A percentile compares a stretch with the other conserved stretches of the same genome.
These are phyloP conservation scores for Auriscalpium orientale DNA, from an alignment of 768 basidiomycete genomes.

Conservation along the genomic window DNA sequence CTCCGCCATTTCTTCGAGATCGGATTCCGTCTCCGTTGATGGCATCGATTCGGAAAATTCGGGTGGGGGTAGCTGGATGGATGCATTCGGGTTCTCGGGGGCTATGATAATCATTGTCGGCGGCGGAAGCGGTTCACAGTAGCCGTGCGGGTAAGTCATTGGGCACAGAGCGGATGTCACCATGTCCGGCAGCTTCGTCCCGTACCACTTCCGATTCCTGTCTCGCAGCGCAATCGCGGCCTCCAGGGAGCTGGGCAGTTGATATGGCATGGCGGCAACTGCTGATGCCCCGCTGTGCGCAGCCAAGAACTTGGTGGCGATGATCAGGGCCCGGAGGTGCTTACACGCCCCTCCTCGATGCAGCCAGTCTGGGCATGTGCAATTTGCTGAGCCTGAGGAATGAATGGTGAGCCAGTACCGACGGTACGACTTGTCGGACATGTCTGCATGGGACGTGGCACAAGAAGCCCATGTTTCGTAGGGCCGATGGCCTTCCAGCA, in stretches of 20 bases:
- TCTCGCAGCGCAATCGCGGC: background rate
- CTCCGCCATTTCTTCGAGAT: too few relatives aligned
- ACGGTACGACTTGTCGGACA: background rate
- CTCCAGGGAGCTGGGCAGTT: background rate
- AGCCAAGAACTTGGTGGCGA: background rate
- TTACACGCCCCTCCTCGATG: background rate
- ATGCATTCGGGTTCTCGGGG: too few relatives aligned
- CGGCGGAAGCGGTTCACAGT: background rate
- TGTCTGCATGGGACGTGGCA: background rate
- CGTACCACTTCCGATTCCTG: background rate
- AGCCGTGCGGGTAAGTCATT: background rate
- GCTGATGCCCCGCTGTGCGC: background rate
- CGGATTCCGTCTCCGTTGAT: too few relatives aligned
- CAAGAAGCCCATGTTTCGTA: slow-evolving; percentile 2
- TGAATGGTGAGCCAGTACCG: background rate
- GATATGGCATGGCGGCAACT: background rate
- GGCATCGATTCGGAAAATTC: too few relatives aligned
- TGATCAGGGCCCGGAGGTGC: background rate
- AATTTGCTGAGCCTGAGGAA: background rate
- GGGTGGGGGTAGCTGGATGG: too few relatives aligned
- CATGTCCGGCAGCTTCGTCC: background rate
- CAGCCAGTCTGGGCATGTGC: background rate
- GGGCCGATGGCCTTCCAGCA: too few relatives aligned
- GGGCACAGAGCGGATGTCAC: background rate
- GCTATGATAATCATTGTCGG: background rate